Percentiles rank a stretch among this genome's conserved stretches.
Conservation (phyloP, 371 early-diverging fungal species). For the Massospora cicadina region DNA sequence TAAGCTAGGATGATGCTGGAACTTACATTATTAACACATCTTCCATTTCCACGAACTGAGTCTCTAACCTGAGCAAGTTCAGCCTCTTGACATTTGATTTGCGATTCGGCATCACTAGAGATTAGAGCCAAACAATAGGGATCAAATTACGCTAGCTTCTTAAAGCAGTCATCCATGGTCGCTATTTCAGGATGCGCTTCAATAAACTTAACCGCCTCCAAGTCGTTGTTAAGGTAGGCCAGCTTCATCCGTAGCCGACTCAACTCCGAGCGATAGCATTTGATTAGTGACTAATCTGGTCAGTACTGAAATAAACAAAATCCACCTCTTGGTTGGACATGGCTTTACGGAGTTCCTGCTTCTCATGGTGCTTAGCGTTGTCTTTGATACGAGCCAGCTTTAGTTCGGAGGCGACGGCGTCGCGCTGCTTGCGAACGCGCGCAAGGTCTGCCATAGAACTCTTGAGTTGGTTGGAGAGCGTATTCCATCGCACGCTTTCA, state of each 20-base stretch:
- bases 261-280: conserved; percentile 37
- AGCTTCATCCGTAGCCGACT: conserved; percentile 42
- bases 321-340: background rate
- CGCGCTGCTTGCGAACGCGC: background rate
- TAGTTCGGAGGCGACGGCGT: background rate
- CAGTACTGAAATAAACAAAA: background rate
- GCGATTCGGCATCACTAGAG: conserved; percentile 12
- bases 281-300: conserved; percentile 32
- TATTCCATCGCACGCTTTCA: conserved; percentile 11
- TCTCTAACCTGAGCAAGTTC: conserved; percentile 10
- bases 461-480: background rate
- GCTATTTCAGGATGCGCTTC: conserved; percentile 24
- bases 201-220: conserved; percentile 44
- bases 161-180: background rate
- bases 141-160: conserved; percentile 1
- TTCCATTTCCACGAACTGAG: background rate
- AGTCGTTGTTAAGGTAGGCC: conserved; percentile 39
- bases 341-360: background rate
- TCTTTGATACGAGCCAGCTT: background rate
- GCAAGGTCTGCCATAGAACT: background rate
- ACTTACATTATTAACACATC: background rate
- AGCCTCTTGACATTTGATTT: conserved; percentile 13
- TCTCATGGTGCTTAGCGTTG: background rate
- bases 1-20: background rate
- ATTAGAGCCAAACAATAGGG: background rate